A percentile compares a stretch with the other conserved stretches of the same genome.
Conservation (phyloP, 2,329 filamentous ascomycete species). For the Trichoderma sp. region DNA sequence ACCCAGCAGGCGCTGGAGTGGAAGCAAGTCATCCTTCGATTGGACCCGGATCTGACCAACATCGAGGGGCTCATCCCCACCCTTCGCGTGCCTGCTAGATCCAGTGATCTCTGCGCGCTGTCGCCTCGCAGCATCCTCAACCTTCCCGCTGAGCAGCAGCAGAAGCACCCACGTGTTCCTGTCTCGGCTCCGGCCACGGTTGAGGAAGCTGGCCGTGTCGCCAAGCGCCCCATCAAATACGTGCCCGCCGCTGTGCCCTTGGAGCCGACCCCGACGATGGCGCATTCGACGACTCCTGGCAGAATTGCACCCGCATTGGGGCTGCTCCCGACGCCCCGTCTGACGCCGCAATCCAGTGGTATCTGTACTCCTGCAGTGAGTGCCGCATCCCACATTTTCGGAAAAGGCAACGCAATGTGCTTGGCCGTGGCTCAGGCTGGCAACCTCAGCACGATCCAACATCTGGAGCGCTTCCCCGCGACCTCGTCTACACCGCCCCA, state of each 20-base stretch:
- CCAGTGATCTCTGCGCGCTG: slow-evolving; percentile 43
- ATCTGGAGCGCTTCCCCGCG: slow-evolving; percentile 56
- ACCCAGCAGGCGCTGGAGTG: slow-evolving; percentile 57
- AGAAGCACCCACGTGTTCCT: slow-evolving; percentile 34
- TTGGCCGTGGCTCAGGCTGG: slow-evolving; percentile 61
- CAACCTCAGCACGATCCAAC: slow-evolving; percentile 50
- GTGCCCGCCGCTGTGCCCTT: slow-evolving; percentile 36
- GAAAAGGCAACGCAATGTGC: slow-evolving; percentile 60
- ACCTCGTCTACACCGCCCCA: slow-evolving; percentile 56
- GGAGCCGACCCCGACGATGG: slow-evolving; percentile 50
- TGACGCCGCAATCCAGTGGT: slow-evolving; percentile 59
- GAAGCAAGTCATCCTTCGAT: slow-evolving; percentile 59
- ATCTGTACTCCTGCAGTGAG: slow-evolving; percentile 63
- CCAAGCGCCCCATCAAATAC: background rate
- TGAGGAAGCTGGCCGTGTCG: slow-evolving; percentile 29
- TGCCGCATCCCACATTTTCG: slow-evolving; percentile 54
- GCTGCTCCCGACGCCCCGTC: slow-evolving; percentile 60
- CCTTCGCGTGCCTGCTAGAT: slow-evolving; percentile 36
- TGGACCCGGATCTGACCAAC: slow-evolving; percentile 62
- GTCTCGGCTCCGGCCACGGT: slow-evolving; percentile 48
- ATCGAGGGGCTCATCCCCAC: slow-evolving; percentile 54
- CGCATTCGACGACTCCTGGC: slow-evolving; percentile 44
- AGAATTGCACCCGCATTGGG: slow-evolving; percentile 57
- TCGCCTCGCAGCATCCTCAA: slow-evolving; percentile 51
- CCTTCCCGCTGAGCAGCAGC: slow-evolving; percentile 42